Evolutionary conservation across 2,329 filamentous ascomycete species (phyloP).

Genomic region (Botrytis galanthina): DNA sequence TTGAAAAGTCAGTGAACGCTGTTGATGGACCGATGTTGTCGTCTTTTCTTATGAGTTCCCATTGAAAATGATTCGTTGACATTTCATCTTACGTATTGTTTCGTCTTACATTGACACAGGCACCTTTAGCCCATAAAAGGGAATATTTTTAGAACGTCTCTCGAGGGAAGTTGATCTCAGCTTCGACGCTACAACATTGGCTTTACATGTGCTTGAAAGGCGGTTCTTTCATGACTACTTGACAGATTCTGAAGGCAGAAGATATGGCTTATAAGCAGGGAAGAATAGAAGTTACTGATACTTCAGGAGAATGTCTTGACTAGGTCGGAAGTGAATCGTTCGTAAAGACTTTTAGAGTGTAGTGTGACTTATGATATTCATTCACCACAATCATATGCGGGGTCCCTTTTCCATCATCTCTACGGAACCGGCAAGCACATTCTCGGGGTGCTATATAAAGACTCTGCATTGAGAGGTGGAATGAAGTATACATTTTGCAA

Average conservation of each 20-base stretch:
- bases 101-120: accelerated
- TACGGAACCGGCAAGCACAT: accelerated
- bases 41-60: accelerated
- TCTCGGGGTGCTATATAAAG: not conserved
- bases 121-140: not conserved
- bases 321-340: not conserved
- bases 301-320: too few species aligned
- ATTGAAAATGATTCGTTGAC: too few species aligned
- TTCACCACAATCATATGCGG: accelerated
- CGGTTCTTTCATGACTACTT: not conserved
- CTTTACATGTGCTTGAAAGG: too few species aligned
- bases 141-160: not conserved
- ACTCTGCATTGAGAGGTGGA: not conserved
- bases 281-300: too few species aligned
- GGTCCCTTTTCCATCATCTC: not conserved
- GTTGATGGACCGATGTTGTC: not conserved
- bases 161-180: not conserved
- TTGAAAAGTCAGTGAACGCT: not conserved
- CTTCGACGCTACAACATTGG: too few species aligned
- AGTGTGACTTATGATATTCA: not conserved
- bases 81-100: not conserved
- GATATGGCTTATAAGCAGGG: too few species aligned
- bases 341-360: not conserved
- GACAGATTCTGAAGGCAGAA: not conserved
- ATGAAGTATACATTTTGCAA: not conserved